Evolutionary conservation across 2,329 filamentous ascomycete species (phyloP).

Genomic region (Ophiostoma angusticollis): DNA sequence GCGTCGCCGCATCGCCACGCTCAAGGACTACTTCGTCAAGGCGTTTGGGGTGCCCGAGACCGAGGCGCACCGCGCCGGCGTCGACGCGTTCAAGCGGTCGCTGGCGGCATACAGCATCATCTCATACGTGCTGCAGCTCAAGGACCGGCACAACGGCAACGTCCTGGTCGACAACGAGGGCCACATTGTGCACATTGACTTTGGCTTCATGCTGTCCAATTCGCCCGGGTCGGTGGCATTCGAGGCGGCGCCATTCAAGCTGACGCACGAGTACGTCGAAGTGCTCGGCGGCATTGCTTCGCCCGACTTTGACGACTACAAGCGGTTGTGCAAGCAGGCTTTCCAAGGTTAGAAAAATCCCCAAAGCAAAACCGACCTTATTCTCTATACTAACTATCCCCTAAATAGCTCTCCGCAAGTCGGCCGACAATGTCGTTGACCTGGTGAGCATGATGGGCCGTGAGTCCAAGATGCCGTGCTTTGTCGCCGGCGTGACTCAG

Average conservation of each 20-base stretch:
- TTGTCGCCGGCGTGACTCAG: constrained; percentile 57
- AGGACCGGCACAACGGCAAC: constrained; percentile 78
- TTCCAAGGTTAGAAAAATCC: constrained; percentile 62
- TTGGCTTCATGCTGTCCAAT: constrained; percentile 82
- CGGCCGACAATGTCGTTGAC: constrained; percentile 70
- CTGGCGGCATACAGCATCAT: constrained; percentile 78
- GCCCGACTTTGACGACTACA: constrained; percentile 61
- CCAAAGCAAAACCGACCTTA: too few relatives aligned
- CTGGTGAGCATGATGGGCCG: constrained; percentile 75
- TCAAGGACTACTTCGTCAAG: constrained; percentile 72
- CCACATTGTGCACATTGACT: constrained; percentile 80
- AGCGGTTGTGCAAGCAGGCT: constrained; percentile 66
- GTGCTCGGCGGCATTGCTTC: constrained; percentile 63
- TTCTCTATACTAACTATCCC: not conserved
- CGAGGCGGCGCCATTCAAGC: constrained; percentile 75
- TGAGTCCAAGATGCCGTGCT: constrained; percentile 77
- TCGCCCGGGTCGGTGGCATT: constrained; percentile 75
- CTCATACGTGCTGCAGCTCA: constrained; percentile 70
- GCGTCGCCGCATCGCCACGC: constrained; percentile 61
- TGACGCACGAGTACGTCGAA: constrained; percentile 72
- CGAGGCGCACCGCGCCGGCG: constrained; percentile 55
- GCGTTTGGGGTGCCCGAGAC: constrained; percentile 62
- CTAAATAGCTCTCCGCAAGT: constrained; percentile 51
- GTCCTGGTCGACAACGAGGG: constrained; percentile 76
- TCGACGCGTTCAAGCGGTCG: constrained; percentile 69